phyloP scores from a whole-genome alignment of 257 asterid species.

The Solanum chmielewskii region DNA sequence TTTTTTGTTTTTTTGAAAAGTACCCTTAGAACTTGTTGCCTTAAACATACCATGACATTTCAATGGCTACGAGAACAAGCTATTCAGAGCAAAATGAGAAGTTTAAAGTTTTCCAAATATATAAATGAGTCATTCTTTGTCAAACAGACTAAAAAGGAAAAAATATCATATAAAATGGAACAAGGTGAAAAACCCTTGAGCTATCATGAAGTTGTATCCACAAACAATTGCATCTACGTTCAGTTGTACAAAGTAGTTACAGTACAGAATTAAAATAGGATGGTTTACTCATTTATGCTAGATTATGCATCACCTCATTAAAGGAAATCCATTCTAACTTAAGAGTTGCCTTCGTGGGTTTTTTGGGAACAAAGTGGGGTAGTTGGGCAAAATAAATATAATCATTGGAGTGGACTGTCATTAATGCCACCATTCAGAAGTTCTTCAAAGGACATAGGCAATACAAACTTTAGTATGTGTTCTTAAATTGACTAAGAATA shows the following conservation, averaged over 20 bases:
- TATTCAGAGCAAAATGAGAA: background rate
- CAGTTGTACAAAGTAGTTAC: background rate
- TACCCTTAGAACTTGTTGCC: background rate
- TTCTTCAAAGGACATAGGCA: background rate
- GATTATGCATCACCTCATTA: background rate
- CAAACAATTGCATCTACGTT: background rate
- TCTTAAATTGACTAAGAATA: background rate
- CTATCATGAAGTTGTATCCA: background rate
- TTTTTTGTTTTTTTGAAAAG: background rate
- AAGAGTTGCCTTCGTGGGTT: background rate
- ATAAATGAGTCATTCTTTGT: background rate
- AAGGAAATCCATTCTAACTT: background rate
- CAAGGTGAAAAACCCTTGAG: background rate
- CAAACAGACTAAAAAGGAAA: background rate
- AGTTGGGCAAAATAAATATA: background rate
- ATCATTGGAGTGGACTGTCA: background rate
- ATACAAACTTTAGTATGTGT: background rate
- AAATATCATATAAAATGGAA: background rate
- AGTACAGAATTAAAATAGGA: background rate
- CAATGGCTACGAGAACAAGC: background rate
- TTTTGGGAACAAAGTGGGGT: background rate
- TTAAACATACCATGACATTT: background rate
- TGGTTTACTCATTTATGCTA: background rate
- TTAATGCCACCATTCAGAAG: background rate
- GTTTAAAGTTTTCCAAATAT: background rate